phyloP scores from a whole-genome alignment of 208 protist genomes.

The Novymonas esmeraldas region DNA sequence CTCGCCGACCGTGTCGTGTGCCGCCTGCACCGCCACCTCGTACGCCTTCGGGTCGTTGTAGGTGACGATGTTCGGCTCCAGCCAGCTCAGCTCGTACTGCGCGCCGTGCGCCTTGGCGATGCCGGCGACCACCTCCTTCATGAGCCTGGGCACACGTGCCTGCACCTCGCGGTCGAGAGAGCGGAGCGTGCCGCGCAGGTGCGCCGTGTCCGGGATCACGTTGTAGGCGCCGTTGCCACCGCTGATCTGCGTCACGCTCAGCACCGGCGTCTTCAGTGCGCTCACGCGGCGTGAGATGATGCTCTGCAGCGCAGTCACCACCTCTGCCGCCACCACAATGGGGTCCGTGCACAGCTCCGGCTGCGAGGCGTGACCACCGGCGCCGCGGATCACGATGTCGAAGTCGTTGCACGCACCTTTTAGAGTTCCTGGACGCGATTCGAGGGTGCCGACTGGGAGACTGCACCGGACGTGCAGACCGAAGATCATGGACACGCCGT shows the following conservation, averaged over 20 bases:
- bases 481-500: constrained; percentile 76
- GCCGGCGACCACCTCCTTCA: constrained; percentile 74
- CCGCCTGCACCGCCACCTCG: constrained; percentile 46
- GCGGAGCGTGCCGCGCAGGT: constrained; percentile 72
- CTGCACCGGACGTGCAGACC: constrained; percentile 47
- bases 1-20: constrained; percentile 39
- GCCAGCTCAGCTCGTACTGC: constrained; percentile 63
- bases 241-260: constrained; percentile 60
- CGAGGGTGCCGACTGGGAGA: constrained; percentile 24
- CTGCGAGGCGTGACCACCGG: constrained; percentile 69
- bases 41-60: constrained; percentile 74
- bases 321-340: constrained; percentile 60
- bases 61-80: constrained; percentile 85
- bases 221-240: constrained; percentile 68
- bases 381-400: constrained; percentile 67
- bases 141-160: constrained; percentile 53
- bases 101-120: constrained; percentile 68
- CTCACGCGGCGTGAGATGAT: constrained; percentile 71
- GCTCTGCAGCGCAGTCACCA: constrained; percentile 59
- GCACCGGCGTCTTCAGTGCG: constrained; percentile 57
- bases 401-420: constrained; percentile 69
- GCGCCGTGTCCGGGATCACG: constrained; percentile 70
- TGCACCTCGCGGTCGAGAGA: constrained; percentile 71
- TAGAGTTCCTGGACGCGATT: constrained; percentile 38
- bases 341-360: constrained; percentile 73